Evolutionary conservation across 306 rosid genomes (phyloP).

Genomic region (Begonia peltatifolia): DNA sequence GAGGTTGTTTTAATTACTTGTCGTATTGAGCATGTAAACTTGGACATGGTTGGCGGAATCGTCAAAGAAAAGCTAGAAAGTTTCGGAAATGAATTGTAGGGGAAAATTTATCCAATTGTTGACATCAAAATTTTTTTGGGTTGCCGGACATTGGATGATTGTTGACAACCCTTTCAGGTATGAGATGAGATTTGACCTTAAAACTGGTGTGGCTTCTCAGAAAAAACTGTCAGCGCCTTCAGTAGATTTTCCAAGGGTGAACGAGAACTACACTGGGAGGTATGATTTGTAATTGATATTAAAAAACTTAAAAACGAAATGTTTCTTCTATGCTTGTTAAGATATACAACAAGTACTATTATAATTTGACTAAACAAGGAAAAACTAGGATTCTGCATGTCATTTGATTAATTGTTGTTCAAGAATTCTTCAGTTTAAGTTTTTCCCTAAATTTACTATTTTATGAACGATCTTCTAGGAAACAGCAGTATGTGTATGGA

Average conservation of each 20-base stretch:
- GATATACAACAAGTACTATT: too few relatives aligned
- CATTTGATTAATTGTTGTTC: background rate
- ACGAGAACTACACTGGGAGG: constrained; percentile 91
- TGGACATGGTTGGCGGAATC: constrained; percentile 51
- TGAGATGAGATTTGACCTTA: constrained; percentile 82
- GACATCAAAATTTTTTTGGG: too few relatives aligned
- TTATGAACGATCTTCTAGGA: constrained; percentile 19
- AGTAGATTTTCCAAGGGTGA: constrained; percentile 87
- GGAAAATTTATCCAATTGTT: background rate
- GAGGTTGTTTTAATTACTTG: constrained; percentile 83
- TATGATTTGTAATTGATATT: constrained; percentile 9
- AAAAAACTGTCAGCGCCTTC: constrained; percentile 53
- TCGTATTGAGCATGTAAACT: constrained; percentile 53
- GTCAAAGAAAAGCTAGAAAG: constrained; percentile 64
- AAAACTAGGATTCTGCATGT: background rate
- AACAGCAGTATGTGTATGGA: constrained; percentile 66
- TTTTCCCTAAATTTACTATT: background rate
- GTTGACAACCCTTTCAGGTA: constrained; percentile 30
- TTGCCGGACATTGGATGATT: too few relatives aligned
- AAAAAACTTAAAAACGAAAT: background rate
- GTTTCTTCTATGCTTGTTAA: too few relatives aligned
- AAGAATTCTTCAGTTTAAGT: background rate
- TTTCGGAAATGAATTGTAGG: constrained; percentile 63
- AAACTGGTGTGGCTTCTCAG: constrained; percentile 66
- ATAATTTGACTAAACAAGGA: background rate